Conservation (phyloP, 495 filamentous ascomycete species). For the Aspergillus cristatus region DNA sequence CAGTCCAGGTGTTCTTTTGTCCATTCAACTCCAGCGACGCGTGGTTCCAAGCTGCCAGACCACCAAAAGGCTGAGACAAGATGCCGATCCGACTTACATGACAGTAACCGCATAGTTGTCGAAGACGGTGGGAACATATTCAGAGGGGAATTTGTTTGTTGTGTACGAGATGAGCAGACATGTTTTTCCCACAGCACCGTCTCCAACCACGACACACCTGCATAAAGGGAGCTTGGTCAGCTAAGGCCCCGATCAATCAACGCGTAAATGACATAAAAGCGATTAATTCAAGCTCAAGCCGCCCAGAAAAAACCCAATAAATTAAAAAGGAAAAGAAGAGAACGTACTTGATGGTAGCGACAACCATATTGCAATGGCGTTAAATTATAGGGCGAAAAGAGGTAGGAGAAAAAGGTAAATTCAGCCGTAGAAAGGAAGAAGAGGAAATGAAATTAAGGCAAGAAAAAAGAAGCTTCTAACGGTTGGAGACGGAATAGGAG, state of each 20-base stretch:
- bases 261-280: not conserved
- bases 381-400: constrained; percentile 8
- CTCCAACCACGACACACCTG: constrained; percentile 97
- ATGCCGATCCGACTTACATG: constrained; percentile 94
- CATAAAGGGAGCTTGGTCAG: too few species aligned
- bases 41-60: too few species aligned
- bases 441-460: constrained; percentile 20
- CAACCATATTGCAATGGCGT: constrained; percentile 51
- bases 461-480: too few species aligned
- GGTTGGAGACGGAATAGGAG: constrained; percentile 7
- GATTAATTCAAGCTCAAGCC: not conserved
- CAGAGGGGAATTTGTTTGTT: constrained; percentile 98
- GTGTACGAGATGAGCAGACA: constrained; percentile 98
- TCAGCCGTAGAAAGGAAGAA: constrained; percentile 8
- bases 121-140: constrained; percentile 99
- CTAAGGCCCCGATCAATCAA: not conserved
- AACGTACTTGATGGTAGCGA: constrained; percentile 77
- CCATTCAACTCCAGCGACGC: constrained; percentile 1
- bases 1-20: too few species aligned
- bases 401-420: constrained; percentile 1
- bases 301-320: constrained; percentile 1
- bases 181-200: constrained; percentile 98
- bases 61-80: too few species aligned
- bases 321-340: constrained; percentile 5
- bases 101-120: constrained; percentile 99